Percentiles rank a stretch among this genome's conserved stretches.
These are phyloP conservation scores for Lepidium campestre DNA, from an alignment of 441 rosid genomes.

Conservation along the genomic window DNA sequence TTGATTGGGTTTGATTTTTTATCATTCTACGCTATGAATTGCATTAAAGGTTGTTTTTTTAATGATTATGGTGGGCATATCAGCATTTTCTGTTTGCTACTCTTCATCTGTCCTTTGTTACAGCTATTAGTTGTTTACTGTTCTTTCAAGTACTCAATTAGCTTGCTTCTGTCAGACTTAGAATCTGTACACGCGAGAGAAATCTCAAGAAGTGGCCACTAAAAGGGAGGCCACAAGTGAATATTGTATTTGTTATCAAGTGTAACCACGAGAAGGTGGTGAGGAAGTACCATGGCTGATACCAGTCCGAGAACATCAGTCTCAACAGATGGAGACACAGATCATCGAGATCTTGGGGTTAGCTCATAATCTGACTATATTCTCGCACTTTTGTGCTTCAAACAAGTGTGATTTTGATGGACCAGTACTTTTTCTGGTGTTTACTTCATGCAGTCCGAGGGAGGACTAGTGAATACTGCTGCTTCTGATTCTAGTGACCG, in stretches of 20 bases:
- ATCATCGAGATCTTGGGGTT: conserved; percentile 76
- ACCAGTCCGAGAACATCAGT: conserved; percentile 84
- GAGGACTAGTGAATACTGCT: conserved; percentile 41
- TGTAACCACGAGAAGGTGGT: conserved; percentile 38
- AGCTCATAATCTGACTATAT: conserved; percentile 1
- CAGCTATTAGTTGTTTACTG: not conserved
- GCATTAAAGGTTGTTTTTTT: not conserved
- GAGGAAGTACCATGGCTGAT: conserved; percentile 69
- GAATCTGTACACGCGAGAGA: conserved; percentile 27
- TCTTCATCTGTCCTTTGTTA: not conserved
- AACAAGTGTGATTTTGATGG: not conserved
- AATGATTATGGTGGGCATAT: not conserved
- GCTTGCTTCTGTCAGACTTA: conserved; percentile 1
- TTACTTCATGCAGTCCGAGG: conserved; percentile 55
- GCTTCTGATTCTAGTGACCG: conserved; percentile 92
- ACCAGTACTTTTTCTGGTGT: not conserved
- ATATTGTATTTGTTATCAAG: conserved; percentile 27
- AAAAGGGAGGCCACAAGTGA: conserved; percentile 33
- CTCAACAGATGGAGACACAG: conserved; percentile 86
- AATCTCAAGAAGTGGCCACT: conserved; percentile 25
- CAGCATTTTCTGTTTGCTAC: not conserved
- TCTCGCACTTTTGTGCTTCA: not conserved
- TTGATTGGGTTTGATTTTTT: not conserved
- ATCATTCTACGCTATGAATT: not conserved
- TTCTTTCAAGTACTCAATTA: not conserved